Base-by-base conservation (phyloP, 179 eudicot genomes). In the Corrigiola litoralis region DNA sequence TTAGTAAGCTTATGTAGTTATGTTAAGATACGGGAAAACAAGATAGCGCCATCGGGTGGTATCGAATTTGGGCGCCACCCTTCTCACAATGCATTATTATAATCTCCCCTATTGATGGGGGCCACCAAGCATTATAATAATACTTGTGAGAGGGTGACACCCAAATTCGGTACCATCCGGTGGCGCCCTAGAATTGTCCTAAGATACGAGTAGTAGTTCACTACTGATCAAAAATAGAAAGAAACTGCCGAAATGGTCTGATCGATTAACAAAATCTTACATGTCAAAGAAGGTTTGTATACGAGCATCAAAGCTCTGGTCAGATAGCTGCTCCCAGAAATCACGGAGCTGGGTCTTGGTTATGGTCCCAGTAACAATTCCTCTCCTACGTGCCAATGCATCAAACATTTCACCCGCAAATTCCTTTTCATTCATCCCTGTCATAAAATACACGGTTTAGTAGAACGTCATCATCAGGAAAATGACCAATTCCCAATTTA, bases 391-490 rank as follows among this genome's bases (percentile, higher is more conserved):
- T 10, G 88, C 80, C 54, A 94, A 82, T 27, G 99, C 89, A 70
- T 94, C 97, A 33, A 86, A 94, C 13, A 94, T 75, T 75, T 88
- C 90, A 23, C 86, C 89, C 6, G 99, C 95, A 45, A 94, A 94
- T 60, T 88, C 99, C 69, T 87, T 85, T 81, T 91, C 91, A 33
- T 85, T 95, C 99, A 94, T 94, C 57, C 99, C 99, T 95, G 75
- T 47, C 51, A 41, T 44, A 47, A 34, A 40, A 32, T n/a, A 6
- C 14, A 13, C 63, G 5, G 49, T 57, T 46, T 0, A 56, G 32
- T 47, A 14, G 33, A 21, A 63, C 67, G 67, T 33, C 57, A 12
- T 20, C 67, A 29, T 62, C 63, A 6, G 2, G 40, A 54, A 54
- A 54, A 31, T 11, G 17, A 3, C 40, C 29, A n/a, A 7, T 16